Evolutionary conservation across 1,139 yeast genomes (phyloP).

Genomic region (Lodderomyces pseudojiufengensis): DNA sequence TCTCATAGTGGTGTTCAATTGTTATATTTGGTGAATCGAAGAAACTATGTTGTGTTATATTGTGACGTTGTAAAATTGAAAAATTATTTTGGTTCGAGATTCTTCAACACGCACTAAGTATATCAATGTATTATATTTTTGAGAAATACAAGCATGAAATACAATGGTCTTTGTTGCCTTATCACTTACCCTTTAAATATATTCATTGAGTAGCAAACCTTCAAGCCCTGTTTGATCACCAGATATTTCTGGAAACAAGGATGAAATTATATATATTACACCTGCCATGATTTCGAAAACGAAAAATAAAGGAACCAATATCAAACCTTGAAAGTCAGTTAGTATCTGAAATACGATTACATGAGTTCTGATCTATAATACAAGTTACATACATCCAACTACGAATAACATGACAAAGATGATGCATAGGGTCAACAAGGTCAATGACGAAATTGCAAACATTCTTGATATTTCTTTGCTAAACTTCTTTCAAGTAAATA

Average conservation of each 20-base stretch:
- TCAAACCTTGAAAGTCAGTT: constrained; percentile 9
- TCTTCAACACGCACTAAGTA: no score
- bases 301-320: constrained; percentile 12
- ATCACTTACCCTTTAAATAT: not conserved
- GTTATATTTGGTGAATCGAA: not conserved
- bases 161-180: no score
- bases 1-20: no score
- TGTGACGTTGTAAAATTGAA: constrained; percentile 12
- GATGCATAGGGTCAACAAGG: constrained; percentile 12
- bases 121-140: no score
- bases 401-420: constrained; percentile 13
- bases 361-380: not conserved
- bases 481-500: not conserved
- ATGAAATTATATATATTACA: constrained; percentile 8
- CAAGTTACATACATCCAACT: constrained; percentile 17
- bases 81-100: not conserved
- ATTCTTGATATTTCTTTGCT: no score
- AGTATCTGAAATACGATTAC: no score
- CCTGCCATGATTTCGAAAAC: constrained; percentile 13
- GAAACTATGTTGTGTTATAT: not conserved
- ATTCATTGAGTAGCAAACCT: constrained; percentile 8
- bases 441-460: constrained; percentile 21
- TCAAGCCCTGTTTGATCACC: constrained; percentile 8
- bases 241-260: constrained; percentile 7
- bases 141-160: no score